These are phyloP conservation scores for Gossypium aridum DNA, from an alignment of 441 rosid genomes.

Conservation along the genomic window DNA sequence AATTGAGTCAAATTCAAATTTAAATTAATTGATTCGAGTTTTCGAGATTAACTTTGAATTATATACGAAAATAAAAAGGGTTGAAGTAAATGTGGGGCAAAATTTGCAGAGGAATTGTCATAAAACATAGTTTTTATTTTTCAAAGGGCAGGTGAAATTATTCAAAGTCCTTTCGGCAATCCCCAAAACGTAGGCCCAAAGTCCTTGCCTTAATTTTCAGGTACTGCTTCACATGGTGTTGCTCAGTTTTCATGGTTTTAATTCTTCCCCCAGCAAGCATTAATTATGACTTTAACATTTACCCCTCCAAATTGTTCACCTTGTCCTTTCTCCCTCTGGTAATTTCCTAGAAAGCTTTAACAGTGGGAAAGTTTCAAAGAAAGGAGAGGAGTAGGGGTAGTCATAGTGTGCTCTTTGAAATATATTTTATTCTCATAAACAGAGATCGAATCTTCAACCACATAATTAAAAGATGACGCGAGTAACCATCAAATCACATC, in stretches of 20 bases:
- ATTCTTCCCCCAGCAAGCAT: background rate
- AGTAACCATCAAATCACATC: too few relatives aligned
- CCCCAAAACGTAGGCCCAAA: slow-evolving; percentile 5
- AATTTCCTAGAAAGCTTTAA: background rate
- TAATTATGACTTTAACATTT: background rate
- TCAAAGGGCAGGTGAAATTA: background rate
- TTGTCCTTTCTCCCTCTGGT: background rate
- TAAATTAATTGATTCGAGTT: too few relatives aligned
- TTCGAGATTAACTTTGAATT: background rate
- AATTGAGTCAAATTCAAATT: too few relatives aligned
- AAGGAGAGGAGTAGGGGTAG: too few relatives aligned
- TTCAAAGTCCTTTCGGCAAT: background rate
- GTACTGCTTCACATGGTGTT: slow-evolving; percentile 11
- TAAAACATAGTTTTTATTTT: slow-evolving; percentile 4
- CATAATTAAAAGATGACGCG: background rate
- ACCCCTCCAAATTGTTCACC: background rate
- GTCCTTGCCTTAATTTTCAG: background rate
- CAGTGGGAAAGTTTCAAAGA: background rate
- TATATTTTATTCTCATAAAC: too few relatives aligned
- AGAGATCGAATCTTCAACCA: background rate
- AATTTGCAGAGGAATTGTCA: background rate
- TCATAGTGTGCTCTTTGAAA: too few relatives aligned
- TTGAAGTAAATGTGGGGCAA: background rate
- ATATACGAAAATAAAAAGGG: background rate
- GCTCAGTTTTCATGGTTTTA: slow-evolving; percentile 3